Evolutionary conservation across 2,329 filamentous ascomycete species (phyloP), one percentile per base, ranked within the genome.

Genomic region (Colletotrichum graminicola): DNA sequence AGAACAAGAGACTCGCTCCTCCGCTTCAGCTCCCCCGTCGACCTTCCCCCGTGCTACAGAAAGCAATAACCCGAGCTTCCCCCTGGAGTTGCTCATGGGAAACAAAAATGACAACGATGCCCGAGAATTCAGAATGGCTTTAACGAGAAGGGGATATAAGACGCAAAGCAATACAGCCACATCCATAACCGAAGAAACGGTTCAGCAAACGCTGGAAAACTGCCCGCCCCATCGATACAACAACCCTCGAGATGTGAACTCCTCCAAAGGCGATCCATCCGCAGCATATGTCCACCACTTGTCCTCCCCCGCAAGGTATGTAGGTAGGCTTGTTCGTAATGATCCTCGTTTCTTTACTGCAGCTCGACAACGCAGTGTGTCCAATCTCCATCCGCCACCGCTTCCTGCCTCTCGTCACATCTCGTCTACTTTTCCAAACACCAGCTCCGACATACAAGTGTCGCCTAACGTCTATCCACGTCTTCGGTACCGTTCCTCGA

Each of bases 161-260:
- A 51, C 43, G 32, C 59, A 62, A 51, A 34, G 49, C n/a, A 47
- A 62, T 26, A 26, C 45, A 62, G 41, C 45, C 59, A 26, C 45
- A 51, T 34, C 43, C 39, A 32, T n/a, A 47, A 47, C 26, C 41
- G 54, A 56, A 56, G 54, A 39, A 56, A 39, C 54, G 54, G 34
- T 56, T 60, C 45, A 43, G 26, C 16, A 60, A 45, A 45, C 41
- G 41, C 39, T 32, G 56, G 18, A 21, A 39, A 56, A 56, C 54
- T 39, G 34, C 34, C 54, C 54, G 14, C 54, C 51, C 54, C 54
- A 26, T 56, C 36, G 34, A 39, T 39, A 56, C 34, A 56, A 56
- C 34, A 5, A 39, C 39, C 54, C n/a, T 39, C 32, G 34, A 39
- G 21, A 39, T 56, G 34, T 34, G 32, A 56, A 39, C 34, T 56